A percentile compares a stretch with the other conserved stretches of the same genome.
These are phyloP conservation scores for Hyphopichia buzzinii DNA, from an alignment of 1,139 yeast species.

Conservation along the genomic window DNA sequence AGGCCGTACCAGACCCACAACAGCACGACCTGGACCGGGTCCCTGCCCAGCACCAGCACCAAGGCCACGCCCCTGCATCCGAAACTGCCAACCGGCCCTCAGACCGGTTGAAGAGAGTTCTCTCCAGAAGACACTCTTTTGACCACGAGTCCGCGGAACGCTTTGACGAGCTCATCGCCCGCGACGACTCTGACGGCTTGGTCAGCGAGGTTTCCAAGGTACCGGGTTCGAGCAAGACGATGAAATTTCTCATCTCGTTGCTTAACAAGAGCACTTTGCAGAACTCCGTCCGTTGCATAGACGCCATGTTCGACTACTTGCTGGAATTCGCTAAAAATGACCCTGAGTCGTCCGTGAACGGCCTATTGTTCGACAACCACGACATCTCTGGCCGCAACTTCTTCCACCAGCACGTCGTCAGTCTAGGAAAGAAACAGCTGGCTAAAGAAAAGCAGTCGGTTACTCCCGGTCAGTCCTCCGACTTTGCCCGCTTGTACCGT, in stretches of 20 bases:
- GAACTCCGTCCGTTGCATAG: slow-evolving; percentile 55
- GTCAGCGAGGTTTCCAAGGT: slow-evolving; percentile 33
- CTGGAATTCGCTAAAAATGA: slow-evolving; percentile 13
- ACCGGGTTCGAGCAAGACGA: slow-evolving; percentile 22
- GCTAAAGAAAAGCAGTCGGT: slow-evolving; percentile 22
- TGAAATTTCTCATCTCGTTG: slow-evolving; percentile 51
- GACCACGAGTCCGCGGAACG: slow-evolving; percentile 28
- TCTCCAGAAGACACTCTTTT: slow-evolving; percentile 19
- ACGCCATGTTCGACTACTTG: slow-evolving; percentile 40
- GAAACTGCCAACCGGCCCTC: slow-evolving; percentile 4
- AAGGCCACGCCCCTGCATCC: neutral
- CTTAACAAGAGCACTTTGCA: slow-evolving; percentile 62
- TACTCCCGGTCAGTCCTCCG: slow-evolving; percentile 38
- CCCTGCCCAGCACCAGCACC: neutral
- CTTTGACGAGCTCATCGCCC: slow-evolving; percentile 31
- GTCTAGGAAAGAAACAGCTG: slow-evolving; percentile 59
- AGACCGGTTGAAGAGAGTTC: slow-evolving; percentile 11
- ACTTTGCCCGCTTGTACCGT: slow-evolving; percentile 29
- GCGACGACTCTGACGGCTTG: slow-evolving; percentile 46
- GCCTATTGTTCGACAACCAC: slow-evolving; percentile 48
- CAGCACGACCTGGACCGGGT: slow-evolving; percentile 2
- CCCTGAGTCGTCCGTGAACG: slow-evolving; percentile 32
- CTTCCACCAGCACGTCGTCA: slow-evolving; percentile 78
- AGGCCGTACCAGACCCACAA: slow-evolving; percentile 13
- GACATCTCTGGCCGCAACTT: slow-evolving; percentile 84